A percentile compares a stretch with the other conserved stretches of the same genome.
Evolutionary conservation across 106 monocot genomes (phyloP).

Genomic region (Apostasia shenzhenica): DNA sequence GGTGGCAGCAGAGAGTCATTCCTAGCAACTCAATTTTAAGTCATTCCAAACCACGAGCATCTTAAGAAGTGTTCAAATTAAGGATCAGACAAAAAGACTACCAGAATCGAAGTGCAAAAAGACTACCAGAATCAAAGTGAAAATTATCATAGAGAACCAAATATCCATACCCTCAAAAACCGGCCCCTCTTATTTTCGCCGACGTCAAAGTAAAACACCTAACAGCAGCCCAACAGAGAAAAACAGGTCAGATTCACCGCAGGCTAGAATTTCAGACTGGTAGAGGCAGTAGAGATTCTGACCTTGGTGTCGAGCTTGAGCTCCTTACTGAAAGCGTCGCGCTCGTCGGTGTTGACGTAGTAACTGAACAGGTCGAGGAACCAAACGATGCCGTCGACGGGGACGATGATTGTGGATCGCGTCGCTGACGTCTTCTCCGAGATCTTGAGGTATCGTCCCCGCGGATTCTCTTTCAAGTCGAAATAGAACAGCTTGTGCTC

Average conservation of each 20-base stretch:
- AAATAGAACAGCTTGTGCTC: constrained; percentile 97
- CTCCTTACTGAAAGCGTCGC: constrained; percentile 70
- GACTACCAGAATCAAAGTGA: background rate
- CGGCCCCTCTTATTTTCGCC: constrained; percentile 90
- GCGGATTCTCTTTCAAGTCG: constrained; percentile 87
- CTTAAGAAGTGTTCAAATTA: background rate
- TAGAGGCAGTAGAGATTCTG: background rate
- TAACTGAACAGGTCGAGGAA: constrained; percentile 74
- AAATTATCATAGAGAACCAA: background rate
- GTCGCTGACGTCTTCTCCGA: constrained; percentile 94
- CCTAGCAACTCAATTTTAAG: background rate
- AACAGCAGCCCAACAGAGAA: background rate
- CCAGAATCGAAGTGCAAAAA: background rate
- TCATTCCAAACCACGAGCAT: background rate
- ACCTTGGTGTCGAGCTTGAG: constrained; percentile 88
- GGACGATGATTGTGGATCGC: constrained; percentile 84
- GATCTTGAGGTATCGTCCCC: constrained; percentile 84
- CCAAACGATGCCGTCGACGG: constrained; percentile 60
- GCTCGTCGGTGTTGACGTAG: constrained; percentile 48
- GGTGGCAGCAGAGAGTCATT: background rate
- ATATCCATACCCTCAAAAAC: constrained; percentile 68
- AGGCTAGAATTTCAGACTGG: constrained; percentile 4
- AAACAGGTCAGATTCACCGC: constrained; percentile 12
- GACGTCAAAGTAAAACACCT: constrained; percentile 90
- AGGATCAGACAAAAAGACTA: background rate